phyloP scores from a whole-genome alignment of 2,329 filamentous ascomycete species.

The Hymenoscyphus salicellus region DNA sequence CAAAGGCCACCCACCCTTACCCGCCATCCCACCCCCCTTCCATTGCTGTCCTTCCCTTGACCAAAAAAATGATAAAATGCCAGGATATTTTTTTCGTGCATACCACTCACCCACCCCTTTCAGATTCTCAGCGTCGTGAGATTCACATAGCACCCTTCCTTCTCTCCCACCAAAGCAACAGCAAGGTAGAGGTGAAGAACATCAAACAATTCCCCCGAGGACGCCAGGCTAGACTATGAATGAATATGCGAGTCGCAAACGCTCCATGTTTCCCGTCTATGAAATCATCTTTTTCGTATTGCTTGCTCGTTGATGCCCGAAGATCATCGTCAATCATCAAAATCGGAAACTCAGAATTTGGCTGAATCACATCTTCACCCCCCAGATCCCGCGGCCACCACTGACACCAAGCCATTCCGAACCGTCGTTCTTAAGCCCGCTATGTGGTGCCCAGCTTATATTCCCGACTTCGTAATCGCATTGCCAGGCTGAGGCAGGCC shows the following conservation, averaged over 20 bases:
- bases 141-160: neutral
- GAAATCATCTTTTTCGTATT: slow-evolving; percentile 5
- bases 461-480: slow-evolving; percentile 87
- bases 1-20: neutral
- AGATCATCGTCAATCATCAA: slow-evolving; percentile 1
- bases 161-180: neutral
- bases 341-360: neutral
- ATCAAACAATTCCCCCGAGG: slow-evolving; percentile 1
- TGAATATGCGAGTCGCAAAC: slow-evolving; percentile 9
- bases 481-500: slow-evolving; percentile 73
- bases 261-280: slow-evolving; percentile 16
- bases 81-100: slow-evolving; percentile 1
- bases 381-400: slow-evolving; percentile 78
- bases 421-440: slow-evolving; percentile 61
- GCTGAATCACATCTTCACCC: slow-evolving; percentile 39
- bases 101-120: neutral
- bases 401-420: slow-evolving; percentile 84
- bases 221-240: slow-evolving; percentile 29
- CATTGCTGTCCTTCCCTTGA: neutral
- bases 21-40: neutral
- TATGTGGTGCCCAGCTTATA: slow-evolving; percentile 77
- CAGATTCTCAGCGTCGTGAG: neutral
- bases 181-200: neutral
- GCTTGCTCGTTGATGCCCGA: slow-evolving; percentile 1
- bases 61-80: neutral